Evolutionary conservation across 169 alveolate species (phyloP).

Genomic region (Perkinsus marinus): DNA sequence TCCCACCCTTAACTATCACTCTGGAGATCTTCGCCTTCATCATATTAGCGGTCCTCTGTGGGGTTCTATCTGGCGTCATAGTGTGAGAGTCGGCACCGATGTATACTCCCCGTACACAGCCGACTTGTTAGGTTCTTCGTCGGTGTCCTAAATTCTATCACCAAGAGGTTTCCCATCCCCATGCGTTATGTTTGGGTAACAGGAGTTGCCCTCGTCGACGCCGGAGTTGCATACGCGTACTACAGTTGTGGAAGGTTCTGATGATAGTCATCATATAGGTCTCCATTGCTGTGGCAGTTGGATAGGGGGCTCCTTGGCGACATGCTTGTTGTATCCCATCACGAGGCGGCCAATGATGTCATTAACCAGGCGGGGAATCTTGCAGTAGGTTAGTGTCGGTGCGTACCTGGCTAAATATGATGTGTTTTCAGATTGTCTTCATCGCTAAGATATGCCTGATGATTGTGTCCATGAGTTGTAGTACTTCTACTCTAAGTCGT

Average conservation of each 20-base stretch:
- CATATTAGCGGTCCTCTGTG: background rate
- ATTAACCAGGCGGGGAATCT: background rate
- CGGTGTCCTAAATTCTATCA: background rate
- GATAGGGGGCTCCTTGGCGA: background rate
- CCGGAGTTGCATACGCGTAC: background rate
- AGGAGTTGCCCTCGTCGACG: background rate
- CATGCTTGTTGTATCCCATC: background rate
- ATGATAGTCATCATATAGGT: background rate
- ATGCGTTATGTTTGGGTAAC: background rate
- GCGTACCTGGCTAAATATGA: background rate
- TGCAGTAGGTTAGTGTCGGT: background rate
- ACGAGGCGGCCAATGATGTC: background rate
- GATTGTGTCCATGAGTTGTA: background rate
- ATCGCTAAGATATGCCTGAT: background rate
- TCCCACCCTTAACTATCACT: background rate
- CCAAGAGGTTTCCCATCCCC: background rate
- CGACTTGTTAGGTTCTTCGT: background rate
- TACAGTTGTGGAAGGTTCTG: background rate
- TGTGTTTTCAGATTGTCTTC: background rate
- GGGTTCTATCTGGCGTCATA: conserved; percentile 1
- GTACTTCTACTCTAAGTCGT: background rate
- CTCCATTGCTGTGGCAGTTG: background rate
- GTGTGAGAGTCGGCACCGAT: conserved; percentile 7
- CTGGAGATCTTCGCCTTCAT: background rate
- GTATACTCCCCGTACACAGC: background rate